Conservation (phyloP, 176 grass and related monocot genomes). For the Dendrocalamus sinicus region DNA sequence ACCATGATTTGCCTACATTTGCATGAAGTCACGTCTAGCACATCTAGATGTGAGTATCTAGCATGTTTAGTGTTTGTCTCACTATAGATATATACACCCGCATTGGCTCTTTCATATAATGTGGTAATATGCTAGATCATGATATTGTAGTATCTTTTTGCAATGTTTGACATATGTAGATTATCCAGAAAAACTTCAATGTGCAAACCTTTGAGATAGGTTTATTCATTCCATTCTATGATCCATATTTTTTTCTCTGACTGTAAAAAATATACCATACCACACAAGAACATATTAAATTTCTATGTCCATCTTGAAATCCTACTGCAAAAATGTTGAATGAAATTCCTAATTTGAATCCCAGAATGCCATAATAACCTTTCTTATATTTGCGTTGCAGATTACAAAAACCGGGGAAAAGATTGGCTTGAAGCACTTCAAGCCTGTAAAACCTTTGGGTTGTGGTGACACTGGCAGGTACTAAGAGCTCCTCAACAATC, state of each 20-base stretch:
- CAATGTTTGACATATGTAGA: not conserved
- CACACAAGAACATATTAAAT: not conserved
- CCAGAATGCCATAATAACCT: not conserved
- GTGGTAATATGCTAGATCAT: not conserved
- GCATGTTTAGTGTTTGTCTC: not conserved
- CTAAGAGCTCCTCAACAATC: conserved; percentile 10
- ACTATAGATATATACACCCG: not conserved
- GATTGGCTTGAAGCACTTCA: conserved; percentile 93
- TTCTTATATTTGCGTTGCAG: conserved; percentile 45
- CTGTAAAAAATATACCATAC: not conserved
- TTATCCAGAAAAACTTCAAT: not conserved
- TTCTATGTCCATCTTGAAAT: not conserved
- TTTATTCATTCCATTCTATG: not conserved
- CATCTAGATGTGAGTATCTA: not conserved
- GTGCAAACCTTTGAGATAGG: not conserved
- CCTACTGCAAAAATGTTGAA: not conserved
- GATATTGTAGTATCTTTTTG: not conserved
- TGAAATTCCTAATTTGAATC: not conserved
- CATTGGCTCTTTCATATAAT: too few species aligned
- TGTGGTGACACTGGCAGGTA: conserved; percentile 99
- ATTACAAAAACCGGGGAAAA: conserved; percentile 63
- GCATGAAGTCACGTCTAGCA: not conserved
- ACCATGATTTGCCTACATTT: not conserved
- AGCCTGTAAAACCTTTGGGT: conserved; percentile 83
- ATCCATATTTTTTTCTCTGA: not conserved